Base-by-base conservation (phyloP, 1,139 yeast species). In the Eremothecium gossypii region DNA sequence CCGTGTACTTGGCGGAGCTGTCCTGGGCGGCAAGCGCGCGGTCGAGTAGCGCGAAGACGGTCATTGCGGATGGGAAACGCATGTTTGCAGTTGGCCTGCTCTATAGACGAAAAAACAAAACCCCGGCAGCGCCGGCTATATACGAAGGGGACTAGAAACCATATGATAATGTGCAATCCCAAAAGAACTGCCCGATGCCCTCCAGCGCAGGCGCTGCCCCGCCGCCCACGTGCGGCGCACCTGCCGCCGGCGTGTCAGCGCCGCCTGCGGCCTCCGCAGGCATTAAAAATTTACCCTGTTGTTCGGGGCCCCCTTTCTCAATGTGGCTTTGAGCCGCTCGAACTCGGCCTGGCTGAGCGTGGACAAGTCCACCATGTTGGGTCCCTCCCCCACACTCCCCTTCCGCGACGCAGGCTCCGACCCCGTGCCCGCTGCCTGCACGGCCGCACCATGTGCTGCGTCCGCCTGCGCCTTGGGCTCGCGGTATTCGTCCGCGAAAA, bases 271-370 rank as follows among this genome's bases (percentile, higher is more conserved):
- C 31, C 13, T 29, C 31, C 13, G 31, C 31, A n/a, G 31, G 11
- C 3, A 7, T 43, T 42, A 58, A 42, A 55, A 53, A 42, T 60
- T 60, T 26, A 60, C 64, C 33, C 51, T 45, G 44, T 60, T 60
- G 43, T 58, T 52, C 8, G 64, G 64, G 38, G 57, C 63, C 17
- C 64, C 63, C 50, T 50, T 53, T 38, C 52, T 49, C 42, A 56
- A 38, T 17, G 43, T 20, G 10, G 8, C 27, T 9, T 32, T 35
- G 13, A 58, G 27, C n/a, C 44, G 42, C 34, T 57, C 49, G 40
- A 60, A 55, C 43, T 60, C 64, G 26, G 40, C 40, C 33, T 52
- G 60, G 10, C 62, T 48, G 46, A 60, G 33, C 14, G 48, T 46
- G 7, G 61, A 52, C 27, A 57, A 41, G 38, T 56, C 61, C 8